Percentiles rank a stretch among this genome's conserved stretches.
These are phyloP conservation scores for Colletotrichum karsti DNA, from an alignment of 2,329 filamentous ascomycete species.

Conservation along the genomic window DNA sequence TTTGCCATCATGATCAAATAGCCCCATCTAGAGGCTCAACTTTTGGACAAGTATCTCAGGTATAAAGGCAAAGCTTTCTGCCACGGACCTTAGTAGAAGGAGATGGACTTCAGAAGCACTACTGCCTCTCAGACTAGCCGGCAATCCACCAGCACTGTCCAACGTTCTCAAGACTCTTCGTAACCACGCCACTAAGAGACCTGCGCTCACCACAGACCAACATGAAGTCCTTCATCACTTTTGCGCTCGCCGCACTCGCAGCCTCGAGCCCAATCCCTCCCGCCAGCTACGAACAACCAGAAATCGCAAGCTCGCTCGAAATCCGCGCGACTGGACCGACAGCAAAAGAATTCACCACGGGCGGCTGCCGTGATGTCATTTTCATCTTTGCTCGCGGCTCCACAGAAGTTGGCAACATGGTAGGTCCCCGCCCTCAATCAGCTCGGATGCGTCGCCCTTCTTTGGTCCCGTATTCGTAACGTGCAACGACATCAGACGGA, in stretches of 20 bases:
- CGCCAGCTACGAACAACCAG: not conserved
- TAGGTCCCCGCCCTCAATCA: constrained; percentile 22
- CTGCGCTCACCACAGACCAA: not conserved
- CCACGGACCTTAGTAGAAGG: not conserved
- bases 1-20: not conserved
- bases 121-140: not conserved
- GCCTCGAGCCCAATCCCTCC: not conserved
- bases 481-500: not conserved
- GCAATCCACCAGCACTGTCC: too few species aligned
- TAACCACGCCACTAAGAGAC: not conserved
- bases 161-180: not conserved
- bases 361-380: constrained; percentile 37
- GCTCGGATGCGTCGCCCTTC: constrained; percentile 15
- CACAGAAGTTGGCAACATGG: constrained; percentile 48
- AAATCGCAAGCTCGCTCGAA: not conserved
- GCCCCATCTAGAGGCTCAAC: not conserved
- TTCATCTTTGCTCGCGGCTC: constrained; percentile 49
- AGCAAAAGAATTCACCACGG: not conserved
- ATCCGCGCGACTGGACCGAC: not conserved
- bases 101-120: too few species aligned
- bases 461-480: constrained; percentile 33
- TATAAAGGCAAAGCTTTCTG: not conserved
- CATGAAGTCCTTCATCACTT: not conserved
- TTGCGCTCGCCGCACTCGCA: not conserved
- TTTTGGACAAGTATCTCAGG: not conserved